These are phyloP conservation scores for Stachybotrys chartarum DNA, from an alignment of 2,329 filamentous ascomycete species.

Conservation along the genomic window DNA sequence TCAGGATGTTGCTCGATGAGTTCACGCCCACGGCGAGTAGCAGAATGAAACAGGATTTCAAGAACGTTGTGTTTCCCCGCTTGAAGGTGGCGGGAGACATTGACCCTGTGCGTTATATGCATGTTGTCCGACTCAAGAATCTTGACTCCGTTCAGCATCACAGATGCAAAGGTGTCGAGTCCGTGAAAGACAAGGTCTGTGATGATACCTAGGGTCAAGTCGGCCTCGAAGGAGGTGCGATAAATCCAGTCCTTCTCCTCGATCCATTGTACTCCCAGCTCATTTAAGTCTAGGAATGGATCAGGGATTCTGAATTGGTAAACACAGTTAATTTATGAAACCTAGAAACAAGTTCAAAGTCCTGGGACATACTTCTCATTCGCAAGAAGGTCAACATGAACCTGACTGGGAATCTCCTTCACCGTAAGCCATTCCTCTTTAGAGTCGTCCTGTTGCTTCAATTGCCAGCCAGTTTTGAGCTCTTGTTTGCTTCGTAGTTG, in stretches of 20 bases:
- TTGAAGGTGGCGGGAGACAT: conserved; percentile 36
- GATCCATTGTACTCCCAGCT: conserved; percentile 61
- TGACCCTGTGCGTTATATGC: conserved; percentile 52
- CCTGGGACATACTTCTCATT: conserved; percentile 20
- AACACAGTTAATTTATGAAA: background rate
- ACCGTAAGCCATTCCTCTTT: conserved; percentile 24
- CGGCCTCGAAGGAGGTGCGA: conserved; percentile 36
- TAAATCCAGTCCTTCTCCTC: conserved; percentile 62
- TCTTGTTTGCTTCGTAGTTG: background rate
- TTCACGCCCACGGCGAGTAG: conserved; percentile 42
- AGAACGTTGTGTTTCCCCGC: conserved; percentile 32
- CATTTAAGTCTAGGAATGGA: conserved; percentile 63
- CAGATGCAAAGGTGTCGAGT: conserved; percentile 56
- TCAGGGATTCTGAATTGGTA: conserved; percentile 38
- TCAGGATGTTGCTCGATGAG: conserved; percentile 47
- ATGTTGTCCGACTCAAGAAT: conserved; percentile 55
- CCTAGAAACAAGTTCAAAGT: no score
- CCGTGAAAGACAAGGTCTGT: conserved; percentile 52
- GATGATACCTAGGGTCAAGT: background rate
- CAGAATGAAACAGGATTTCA: conserved; percentile 50
- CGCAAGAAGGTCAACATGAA: conserved; percentile 29
- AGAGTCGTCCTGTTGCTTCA: background rate
- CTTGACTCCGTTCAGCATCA: conserved; percentile 43
- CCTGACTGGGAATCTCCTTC: conserved; percentile 23
- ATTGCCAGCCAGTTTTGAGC: background rate